Evolutionary conservation across 2,329 filamentous ascomycete genomes (phyloP), one percentile per base, ranked within the genome.

Genomic region (Juglanconis juglandina): DNA sequence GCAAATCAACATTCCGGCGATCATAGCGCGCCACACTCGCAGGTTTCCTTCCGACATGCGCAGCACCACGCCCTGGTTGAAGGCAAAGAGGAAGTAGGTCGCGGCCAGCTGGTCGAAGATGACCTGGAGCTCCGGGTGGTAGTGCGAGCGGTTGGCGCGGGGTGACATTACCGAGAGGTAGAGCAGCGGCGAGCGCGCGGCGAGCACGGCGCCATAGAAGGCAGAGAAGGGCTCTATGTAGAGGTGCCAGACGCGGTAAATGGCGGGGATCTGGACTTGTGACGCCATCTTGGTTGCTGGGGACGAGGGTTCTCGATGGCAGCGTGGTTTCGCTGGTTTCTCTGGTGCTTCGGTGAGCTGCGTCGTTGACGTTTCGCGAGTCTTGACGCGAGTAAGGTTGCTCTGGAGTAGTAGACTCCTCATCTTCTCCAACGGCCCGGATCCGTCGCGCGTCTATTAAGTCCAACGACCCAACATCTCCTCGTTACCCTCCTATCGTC

Each of bases 61-160:
- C 48, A 73, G 62, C 8, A 71, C 67, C 3, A 71, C 56, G n/a
- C 65, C 68, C 48, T 71, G 67, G 48, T 67, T 65, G 51, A 72
- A 64, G 17, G 71, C 69, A 55, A 72, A 69, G n/a, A 71, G 63
- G 14, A 67, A 49, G 47, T 72, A 73, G 11, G 70, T 63, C 7
- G 65, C 66, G 1, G 67, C 70, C 44, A 73, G 66, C 53, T 72
- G 68, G 39, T 67, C 67, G 37, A 71, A 63, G 17, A 70, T 54
- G 47, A 71, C 53, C 33, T 64, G 63, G 17, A 65, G 64, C 24
- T 66, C 33, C 5, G 69, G 66, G 9, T 63, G 64, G 60, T 68
- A 63, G 59, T 61, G 54, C 3, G 49, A 47, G 41, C 13, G 53
- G 50, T 58, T 33, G 17, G 59, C 53, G n/a, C 37, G 32, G 11